Base-by-base conservation (phyloP, 1,284 basidiomycete species). In the Xanthoconium separans region DNA sequence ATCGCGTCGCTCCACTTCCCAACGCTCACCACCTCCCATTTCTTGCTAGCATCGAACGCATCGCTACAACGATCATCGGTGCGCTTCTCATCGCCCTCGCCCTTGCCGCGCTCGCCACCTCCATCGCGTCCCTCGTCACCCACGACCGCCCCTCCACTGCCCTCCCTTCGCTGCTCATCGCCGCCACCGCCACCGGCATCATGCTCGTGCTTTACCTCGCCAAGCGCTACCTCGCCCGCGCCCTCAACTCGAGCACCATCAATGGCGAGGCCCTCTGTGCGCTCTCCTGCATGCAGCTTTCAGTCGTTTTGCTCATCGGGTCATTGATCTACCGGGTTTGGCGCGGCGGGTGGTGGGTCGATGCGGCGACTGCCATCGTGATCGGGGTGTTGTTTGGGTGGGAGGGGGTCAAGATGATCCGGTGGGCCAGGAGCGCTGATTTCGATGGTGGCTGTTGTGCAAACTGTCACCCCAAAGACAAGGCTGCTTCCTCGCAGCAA, bases 311-410 rank as follows among this genome's bases (percentile, higher is more conserved):
- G 15, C 67, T 75, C 47, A 20, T 71, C 4, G 72, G 73, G 7
- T 70, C 72, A 1, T 45, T 73, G 20, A 58, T 75, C 16, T 77
- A 65, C 47, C 63, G 69, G 11, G 57, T 73, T 3, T 76, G 77
- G 77, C 51, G 58, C 1, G 71, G 72, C 13, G 77, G 77, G 0
- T 79, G 77, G 78, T 79, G 78, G 77, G 65, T 78, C 6, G 77
- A 79, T 53, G 61, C 71, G 9, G 70, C 71, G 13, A 77, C 78
- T 2, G 68, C 75, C 1, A 65, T 79, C 22, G 50, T 71, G 8
- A 65, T 79, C 16, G 72, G 70, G 6, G 6, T 75, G 6, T 52
- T 78, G 45, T 79, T 79, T 50, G 74, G 69, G 6, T 73, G 73
- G 69, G 75, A 77, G 46, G 75, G 76, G 4, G 34, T 63, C 50